phyloP scores from a whole-genome alignment of 768 basidiomycete species.

The Pseudohyphozyma bogoriensis region DNA sequence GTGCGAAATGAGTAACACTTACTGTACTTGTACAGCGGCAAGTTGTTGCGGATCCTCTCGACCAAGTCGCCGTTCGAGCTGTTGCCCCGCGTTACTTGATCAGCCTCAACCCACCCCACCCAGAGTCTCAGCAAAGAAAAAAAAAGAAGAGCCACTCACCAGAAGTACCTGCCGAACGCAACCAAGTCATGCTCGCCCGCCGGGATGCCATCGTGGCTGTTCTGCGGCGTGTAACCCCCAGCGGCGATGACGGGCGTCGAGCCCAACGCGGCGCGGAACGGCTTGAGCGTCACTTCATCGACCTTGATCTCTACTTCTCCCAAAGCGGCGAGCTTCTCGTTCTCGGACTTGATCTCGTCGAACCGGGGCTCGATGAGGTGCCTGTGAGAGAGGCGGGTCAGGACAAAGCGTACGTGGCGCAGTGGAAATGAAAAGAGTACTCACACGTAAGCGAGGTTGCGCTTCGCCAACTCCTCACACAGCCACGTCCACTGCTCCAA shows the following conservation, averaged over 20 bases:
- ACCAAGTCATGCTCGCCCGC: conserved; percentile 30
- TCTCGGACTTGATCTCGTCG: conserved; percentile 32
- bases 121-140: not conserved
- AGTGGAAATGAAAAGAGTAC: not conserved
- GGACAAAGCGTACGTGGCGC: not conserved
- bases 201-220: conserved; percentile 24
- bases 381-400: not conserved
- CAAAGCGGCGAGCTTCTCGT: conserved; percentile 31
- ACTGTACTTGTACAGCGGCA: conserved; percentile 10
- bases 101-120: not conserved
- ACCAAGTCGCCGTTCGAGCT: conserved; percentile 27
- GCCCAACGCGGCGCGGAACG: conserved; percentile 29
- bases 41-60: conserved; percentile 3
- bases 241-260: conserved; percentile 32
- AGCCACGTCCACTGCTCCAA: conserved; percentile 34
- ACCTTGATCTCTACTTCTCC: not conserved
- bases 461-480: conserved; percentile 25
- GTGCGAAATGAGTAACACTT: conserved; percentile 6
- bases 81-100: no score
- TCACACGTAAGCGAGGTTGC: conserved; percentile 33
- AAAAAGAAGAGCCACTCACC: no score
- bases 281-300: conserved; percentile 24
- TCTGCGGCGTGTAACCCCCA: conserved; percentile 29
- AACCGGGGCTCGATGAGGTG: conserved; percentile 35
- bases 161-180: conserved; percentile 21